Evolutionary conservation across 2,329 filamentous ascomycete genomes (phyloP).

Genomic region (Domatiomyces catenatus): DNA sequence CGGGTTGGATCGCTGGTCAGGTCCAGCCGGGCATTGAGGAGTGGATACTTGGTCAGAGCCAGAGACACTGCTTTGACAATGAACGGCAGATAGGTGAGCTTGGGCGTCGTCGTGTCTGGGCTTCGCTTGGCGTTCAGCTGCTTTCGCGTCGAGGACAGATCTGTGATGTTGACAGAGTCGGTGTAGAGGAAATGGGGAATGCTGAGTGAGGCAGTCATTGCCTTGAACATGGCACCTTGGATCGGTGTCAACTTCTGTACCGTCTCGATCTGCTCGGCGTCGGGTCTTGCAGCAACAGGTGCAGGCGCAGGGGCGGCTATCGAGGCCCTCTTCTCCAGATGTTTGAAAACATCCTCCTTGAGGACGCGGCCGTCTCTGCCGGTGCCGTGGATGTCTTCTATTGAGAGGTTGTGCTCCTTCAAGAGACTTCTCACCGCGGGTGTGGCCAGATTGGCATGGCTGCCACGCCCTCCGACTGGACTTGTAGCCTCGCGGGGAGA

Average conservation of each 20-base stretch:
- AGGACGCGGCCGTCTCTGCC: slow-evolving; percentile 80
- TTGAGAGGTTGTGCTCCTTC: slow-evolving; percentile 64
- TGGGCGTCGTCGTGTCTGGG: slow-evolving; percentile 32
- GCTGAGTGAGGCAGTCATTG: slow-evolving; percentile 78
- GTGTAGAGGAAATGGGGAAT: slow-evolving; percentile 96
- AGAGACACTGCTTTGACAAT: slow-evolving; percentile 90
- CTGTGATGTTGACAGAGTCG: slow-evolving; percentile 71
- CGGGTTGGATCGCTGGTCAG: slow-evolving; percentile 41
- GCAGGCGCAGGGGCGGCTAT: slow-evolving; percentile 16
- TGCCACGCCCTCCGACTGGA: slow-evolving; percentile 22
- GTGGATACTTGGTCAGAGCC: slow-evolving; percentile 62
- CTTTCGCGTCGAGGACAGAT: slow-evolving; percentile 54
- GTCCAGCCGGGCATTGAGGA: slow-evolving; percentile 78
- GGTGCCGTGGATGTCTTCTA: slow-evolving; percentile 64
- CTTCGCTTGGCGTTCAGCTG: slow-evolving; percentile 53
- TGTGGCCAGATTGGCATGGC: slow-evolving; percentile 63
- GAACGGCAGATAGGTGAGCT: slow-evolving; percentile 83
- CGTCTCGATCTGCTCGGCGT: slow-evolving; percentile 48
- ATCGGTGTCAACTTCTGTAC: slow-evolving; percentile 56
- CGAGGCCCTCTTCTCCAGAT: slow-evolving; percentile 41
- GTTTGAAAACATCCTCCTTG: slow-evolving; percentile 78
- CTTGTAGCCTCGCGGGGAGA: slow-evolving; percentile 30
- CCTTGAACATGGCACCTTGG: slow-evolving; percentile 91
- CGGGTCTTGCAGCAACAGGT: slow-evolving; percentile 25
- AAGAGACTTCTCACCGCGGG: slow-evolving; percentile 81